phyloP scores from a whole-genome alignment of 2,329 filamentous ascomycete species.

The Penicillium expansum region DNA sequence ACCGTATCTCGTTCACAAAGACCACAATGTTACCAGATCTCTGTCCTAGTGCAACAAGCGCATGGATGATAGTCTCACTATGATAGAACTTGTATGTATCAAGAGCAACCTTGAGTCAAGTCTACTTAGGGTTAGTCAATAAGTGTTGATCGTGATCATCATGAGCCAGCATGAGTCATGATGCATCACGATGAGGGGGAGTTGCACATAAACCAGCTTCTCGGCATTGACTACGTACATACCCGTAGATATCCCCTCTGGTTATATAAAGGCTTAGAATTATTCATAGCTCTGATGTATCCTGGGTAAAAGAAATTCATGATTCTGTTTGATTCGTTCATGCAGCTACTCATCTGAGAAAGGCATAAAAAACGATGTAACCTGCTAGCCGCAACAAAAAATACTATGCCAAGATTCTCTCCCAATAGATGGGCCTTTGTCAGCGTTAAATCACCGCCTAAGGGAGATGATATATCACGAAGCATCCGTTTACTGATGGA shows the following conservation, averaged over 20 bases:
- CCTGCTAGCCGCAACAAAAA: too few relatives aligned
- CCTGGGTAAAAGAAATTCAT: too few relatives aligned
- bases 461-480: too few relatives aligned
- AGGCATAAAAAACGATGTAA: too few relatives aligned
- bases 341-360: too few relatives aligned
- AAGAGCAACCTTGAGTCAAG: neutral
- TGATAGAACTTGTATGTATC: neutral
- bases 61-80: neutral
- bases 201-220: neutral
- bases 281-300: neutral
- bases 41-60: neutral
- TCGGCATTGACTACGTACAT: neutral
- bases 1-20: neutral
- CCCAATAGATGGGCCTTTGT: too few relatives aligned
- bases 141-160: neutral
- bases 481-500: too few relatives aligned
- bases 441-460: too few relatives aligned
- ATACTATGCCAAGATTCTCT: too few relatives aligned
- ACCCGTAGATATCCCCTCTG: neutral
- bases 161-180: neutral
- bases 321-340: too few relatives aligned
- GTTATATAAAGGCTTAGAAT: neutral
- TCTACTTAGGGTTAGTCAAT: neutral
- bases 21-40: neutral
- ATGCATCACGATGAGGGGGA: neutral